phyloP scores from a whole-genome alignment of 306 rosid genomes.

The Malus sylvestris region DNA sequence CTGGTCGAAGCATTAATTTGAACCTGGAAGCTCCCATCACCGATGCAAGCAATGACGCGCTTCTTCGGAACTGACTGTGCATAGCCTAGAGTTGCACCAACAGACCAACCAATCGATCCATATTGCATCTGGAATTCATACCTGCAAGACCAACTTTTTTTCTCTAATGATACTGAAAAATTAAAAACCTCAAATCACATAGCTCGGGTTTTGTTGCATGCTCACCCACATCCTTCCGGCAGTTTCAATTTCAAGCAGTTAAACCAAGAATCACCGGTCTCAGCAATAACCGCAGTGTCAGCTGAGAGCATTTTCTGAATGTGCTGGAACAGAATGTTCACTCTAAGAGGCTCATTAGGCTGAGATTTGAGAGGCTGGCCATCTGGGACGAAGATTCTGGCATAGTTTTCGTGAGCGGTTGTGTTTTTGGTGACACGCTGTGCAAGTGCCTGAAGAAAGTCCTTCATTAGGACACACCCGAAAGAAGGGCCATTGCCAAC shows the following conservation, averaged over 20 bases:
- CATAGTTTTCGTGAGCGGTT: slow-evolving; percentile 35
- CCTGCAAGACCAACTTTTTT: slow-evolving; percentile 34
- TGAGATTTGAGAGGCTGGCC: slow-evolving; percentile 25
- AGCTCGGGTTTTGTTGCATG: neutral
- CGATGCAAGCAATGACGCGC: slow-evolving; percentile 48
- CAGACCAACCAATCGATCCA: slow-evolving; percentile 53
- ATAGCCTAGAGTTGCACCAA: slow-evolving; percentile 47
- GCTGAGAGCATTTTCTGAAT: slow-evolving; percentile 38
- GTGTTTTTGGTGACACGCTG: slow-evolving; percentile 27
- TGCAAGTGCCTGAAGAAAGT: slow-evolving; percentile 34
- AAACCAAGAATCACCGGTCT: slow-evolving; percentile 51
- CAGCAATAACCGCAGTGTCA: slow-evolving; percentile 34
- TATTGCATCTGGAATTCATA: slow-evolving; percentile 51
- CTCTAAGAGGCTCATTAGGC: slow-evolving; percentile 38
- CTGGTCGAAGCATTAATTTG: neutral
- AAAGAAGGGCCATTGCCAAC: slow-evolving; percentile 39
- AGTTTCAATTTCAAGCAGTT: slow-evolving; percentile 39
- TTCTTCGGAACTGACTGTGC: slow-evolving; percentile 37
- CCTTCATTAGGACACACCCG: slow-evolving; percentile 41
- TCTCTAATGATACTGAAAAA: neutral
- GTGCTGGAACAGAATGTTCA: slow-evolving; percentile 36
- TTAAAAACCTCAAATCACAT: neutral
- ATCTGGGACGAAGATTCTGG: slow-evolving; percentile 28
- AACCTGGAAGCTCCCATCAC: slow-evolving; percentile 51
- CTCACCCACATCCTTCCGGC: slow-evolving; percentile 42